phyloP scores from a whole-genome alignment of 192 early-diverging fungal species.

The Coemansia sp. region DNA sequence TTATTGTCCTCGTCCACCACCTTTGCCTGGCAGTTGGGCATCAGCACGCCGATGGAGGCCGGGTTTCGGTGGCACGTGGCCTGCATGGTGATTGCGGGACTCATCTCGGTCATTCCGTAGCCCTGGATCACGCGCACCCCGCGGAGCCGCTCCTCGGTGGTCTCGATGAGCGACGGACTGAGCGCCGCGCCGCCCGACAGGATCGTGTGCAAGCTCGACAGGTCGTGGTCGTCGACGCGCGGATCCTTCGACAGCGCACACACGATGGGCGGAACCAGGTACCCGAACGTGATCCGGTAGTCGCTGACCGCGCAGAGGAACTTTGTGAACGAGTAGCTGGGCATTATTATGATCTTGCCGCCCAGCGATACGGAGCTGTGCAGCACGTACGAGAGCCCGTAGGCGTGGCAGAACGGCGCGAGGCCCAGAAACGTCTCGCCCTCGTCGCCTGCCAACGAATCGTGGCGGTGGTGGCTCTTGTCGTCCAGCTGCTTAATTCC shows the following conservation, averaged over 20 bases:
- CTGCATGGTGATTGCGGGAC: conserved; percentile 51
- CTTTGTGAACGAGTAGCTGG: conserved; percentile 65
- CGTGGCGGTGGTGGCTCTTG: conserved; percentile 38
- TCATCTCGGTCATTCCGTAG: conserved; percentile 72
- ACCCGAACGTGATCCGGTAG: conserved; percentile 66
- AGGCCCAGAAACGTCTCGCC: conserved; percentile 44
- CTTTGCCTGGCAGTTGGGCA: conserved; percentile 73
- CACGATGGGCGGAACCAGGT: conserved; percentile 66
- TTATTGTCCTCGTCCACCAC: conserved; percentile 72
- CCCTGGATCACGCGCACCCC: conserved; percentile 56
- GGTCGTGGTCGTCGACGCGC: conserved; percentile 67
- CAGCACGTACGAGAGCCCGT: conserved; percentile 62
- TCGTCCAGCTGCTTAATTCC: conserved; percentile 33
- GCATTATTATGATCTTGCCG: conserved; percentile 66
- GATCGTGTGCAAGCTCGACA: conserved; percentile 66
- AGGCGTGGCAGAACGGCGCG: conserved; percentile 75
- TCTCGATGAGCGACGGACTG: conserved; percentile 61
- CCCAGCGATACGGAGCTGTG: conserved; percentile 45
- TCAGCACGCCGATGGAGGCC: conserved; percentile 68
- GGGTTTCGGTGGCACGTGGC: conserved; percentile 27
- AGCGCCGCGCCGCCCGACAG: conserved; percentile 81
- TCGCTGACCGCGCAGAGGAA: conserved; percentile 67
- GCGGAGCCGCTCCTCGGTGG: conserved; percentile 48
- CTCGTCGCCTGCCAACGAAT: conserved; percentile 15
- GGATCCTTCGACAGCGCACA: conserved; percentile 78